Evolutionary conservation across 768 basidiomycete species (phyloP).

Genomic region (Boletellus ananas): DNA sequence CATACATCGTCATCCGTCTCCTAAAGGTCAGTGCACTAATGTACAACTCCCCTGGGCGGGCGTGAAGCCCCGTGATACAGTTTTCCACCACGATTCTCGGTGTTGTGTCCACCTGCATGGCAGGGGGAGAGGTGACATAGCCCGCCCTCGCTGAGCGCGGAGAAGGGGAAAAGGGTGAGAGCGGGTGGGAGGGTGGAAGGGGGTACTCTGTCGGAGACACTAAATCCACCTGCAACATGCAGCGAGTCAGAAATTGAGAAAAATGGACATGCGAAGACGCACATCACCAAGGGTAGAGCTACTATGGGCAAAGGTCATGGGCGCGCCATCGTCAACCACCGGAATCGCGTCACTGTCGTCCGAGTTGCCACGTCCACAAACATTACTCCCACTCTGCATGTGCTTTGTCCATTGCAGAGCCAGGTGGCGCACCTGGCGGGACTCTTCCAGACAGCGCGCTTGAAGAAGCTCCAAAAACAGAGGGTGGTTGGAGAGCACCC

Average conservation of each 20-base stretch:
- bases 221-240: conserved; percentile 28
- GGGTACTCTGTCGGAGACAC: conserved; percentile 37
- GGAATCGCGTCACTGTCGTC: conserved; percentile 1
- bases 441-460: neutral
- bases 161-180: conserved; percentile 20
- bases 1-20: no score
- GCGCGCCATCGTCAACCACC: neutral
- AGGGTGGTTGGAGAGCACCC: conserved; percentile 37
- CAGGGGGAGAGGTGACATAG: neutral
- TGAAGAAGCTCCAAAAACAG: conserved; percentile 43
- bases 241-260: neutral
- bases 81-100: no score
- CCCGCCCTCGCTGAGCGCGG: conserved; percentile 14
- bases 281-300: conserved; percentile 30
- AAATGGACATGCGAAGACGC: neutral
- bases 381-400: neutral
- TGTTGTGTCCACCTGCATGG: no score
- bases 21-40: neutral
- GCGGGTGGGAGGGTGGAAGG: conserved; percentile 1
- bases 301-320: conserved; percentile 8
- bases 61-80: no score
- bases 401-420: conserved; percentile 27
- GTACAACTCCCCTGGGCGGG: no score
- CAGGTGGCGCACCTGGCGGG: neutral
- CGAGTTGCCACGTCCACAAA: neutral